These are phyloP conservation scores for Apiosordaria backusii DNA, from an alignment of 495 filamentous ascomycete genomes.

Conservation along the genomic window DNA sequence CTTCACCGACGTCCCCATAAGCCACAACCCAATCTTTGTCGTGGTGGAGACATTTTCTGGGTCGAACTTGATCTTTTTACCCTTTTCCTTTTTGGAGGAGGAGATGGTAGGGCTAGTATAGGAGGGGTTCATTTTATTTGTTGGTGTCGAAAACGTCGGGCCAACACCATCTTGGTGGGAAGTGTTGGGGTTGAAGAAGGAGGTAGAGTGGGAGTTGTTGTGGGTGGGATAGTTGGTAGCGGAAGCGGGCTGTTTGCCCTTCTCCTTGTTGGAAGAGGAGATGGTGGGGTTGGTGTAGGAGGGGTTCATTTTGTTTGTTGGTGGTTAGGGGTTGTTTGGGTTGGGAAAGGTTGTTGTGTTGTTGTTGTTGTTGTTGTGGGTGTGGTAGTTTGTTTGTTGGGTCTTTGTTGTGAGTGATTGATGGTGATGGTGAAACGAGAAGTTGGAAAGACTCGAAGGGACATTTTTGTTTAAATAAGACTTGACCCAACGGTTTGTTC, in stretches of 20 bases:
- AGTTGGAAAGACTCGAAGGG: not conserved
- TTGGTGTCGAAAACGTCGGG: no score
- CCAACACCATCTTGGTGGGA: not conserved
- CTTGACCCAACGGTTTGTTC: not conserved
- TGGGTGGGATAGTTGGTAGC: not conserved
- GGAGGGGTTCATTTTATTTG: no score
- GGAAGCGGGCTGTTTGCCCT: not conserved
- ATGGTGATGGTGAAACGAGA: not conserved
- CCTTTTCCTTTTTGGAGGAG: not conserved
- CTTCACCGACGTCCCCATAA: conserved; percentile 1
- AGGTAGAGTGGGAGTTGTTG: not conserved
- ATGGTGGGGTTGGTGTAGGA: not conserved
- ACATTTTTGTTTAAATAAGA: not conserved
- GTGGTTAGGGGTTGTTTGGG: no score
- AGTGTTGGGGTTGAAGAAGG: not conserved
- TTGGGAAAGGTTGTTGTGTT: no score
- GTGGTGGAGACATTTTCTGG: not conserved
- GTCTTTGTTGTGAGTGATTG: not conserved
- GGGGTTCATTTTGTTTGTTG: not conserved
- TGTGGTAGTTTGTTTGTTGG: not conserved
- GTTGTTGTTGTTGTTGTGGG: not conserved
- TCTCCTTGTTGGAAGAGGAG: not conserved
- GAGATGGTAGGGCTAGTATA: not conserved
- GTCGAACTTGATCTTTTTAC: not conserved
- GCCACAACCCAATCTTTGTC: conserved; percentile 2